These are phyloP conservation scores for Xerocomus potaroensis DNA, from an alignment of 768 basidiomycete genomes.

Conservation along the genomic window DNA sequence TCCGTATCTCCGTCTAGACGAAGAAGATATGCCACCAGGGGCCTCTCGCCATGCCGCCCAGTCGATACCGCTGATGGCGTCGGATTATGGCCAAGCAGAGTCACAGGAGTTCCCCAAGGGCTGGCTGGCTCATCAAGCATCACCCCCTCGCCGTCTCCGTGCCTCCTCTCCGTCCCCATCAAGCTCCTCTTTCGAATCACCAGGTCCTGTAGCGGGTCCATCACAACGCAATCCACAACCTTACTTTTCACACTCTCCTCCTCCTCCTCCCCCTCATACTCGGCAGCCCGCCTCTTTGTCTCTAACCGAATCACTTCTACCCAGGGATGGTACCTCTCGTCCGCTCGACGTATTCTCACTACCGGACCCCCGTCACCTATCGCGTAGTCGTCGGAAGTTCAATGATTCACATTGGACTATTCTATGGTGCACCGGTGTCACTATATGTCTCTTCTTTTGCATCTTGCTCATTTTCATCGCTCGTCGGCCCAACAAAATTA, in stretches of 20 bases:
- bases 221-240: constrained; percentile 21
- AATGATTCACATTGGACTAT: constrained; percentile 73
- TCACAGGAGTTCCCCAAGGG: constrained; percentile 45
- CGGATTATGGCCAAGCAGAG: constrained; percentile 30
- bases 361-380: constrained; percentile 70
- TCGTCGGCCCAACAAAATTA: constrained; percentile 34
- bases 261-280: constrained; percentile 39
- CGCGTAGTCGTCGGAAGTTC: constrained; percentile 62
- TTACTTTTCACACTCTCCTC: constrained; percentile 38
- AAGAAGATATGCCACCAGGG: constrained; percentile 49
- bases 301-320: constrained; percentile 76
- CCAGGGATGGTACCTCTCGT: constrained; percentile 61
- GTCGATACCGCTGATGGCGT: constrained; percentile 36
- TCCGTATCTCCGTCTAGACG: constrained; percentile 74
- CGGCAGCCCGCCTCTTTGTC: constrained; percentile 53
- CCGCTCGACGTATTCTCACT: constrained; percentile 70
- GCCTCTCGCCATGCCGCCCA: constrained; percentile 33
- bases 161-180: constrained; percentile 39
- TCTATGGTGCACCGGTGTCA: constrained; percentile 56
- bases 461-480: constrained; percentile 63
- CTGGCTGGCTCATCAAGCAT: constrained; percentile 76
- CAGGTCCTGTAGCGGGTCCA: constrained; percentile 33
- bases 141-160: constrained; percentile 47
- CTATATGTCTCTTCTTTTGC: constrained; percentile 58
- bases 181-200: constrained; percentile 29